Percentiles rank a stretch among this genome's conserved stretches.
Conservation (phyloP, 1,284 basidiomycete species). For the Ganoderma lingzhi region DNA sequence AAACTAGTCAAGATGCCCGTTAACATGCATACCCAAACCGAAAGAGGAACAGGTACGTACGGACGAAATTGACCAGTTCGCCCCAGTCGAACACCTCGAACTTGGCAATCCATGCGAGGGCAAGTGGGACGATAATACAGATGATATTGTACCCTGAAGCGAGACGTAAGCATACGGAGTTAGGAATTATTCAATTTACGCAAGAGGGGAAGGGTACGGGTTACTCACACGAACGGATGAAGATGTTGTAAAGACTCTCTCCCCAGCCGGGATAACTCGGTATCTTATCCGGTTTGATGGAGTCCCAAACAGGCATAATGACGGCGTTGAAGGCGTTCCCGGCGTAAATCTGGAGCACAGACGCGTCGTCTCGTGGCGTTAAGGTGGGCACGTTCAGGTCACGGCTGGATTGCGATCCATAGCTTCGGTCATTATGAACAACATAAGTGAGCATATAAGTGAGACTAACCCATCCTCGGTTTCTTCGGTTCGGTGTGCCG, state of each 20-base stretch:
- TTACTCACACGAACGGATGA: conserved; percentile 9
- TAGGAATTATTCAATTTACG: neutral
- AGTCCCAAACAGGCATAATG: conserved; percentile 6
- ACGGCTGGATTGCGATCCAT: neutral
- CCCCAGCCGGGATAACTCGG: neutral
- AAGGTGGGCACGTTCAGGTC: neutral
- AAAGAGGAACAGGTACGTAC: conserved; percentile 40
- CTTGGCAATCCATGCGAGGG: conserved; percentile 70
- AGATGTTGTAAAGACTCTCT: neutral
- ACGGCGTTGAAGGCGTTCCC: conserved; percentile 7
- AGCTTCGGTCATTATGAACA: conserved; percentile 2
- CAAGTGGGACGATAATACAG: conserved; percentile 61
- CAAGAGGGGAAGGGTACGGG: neutral
- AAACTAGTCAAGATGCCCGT: conserved; percentile 47
- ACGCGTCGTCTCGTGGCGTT: neutral
- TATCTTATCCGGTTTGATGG: conserved; percentile 2
- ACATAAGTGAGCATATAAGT: neutral
- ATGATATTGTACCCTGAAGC: conserved; percentile 61
- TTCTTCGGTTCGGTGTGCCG: neutral
- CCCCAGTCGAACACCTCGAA: conserved; percentile 43
- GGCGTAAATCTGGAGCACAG: neutral
- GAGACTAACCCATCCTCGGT: neutral
- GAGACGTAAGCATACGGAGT: neutral
- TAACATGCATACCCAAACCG: neutral
- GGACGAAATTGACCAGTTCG: conserved; percentile 45